Conservation (phyloP, 2,329 filamentous ascomycete genomes). For the Delphinella strobiligena region DNA sequence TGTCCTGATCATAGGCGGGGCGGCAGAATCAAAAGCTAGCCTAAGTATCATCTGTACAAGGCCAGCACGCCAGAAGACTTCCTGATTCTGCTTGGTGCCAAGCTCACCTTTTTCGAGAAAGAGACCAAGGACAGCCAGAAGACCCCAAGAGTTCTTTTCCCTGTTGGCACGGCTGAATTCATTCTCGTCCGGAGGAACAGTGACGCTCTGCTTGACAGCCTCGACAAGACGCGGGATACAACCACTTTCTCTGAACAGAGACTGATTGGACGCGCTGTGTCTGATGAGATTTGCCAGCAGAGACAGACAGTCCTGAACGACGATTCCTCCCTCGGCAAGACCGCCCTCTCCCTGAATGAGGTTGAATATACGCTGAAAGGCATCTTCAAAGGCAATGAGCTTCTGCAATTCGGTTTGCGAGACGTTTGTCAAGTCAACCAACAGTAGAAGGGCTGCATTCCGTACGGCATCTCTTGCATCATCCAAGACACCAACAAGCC, state of each 20-base stretch:
- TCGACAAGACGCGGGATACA: slow-evolving; percentile 41
- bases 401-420: slow-evolving; percentile 85
- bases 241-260: slow-evolving; percentile 82
- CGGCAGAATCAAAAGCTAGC: slow-evolving; percentile 63
- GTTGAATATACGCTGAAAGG: slow-evolving; percentile 74
- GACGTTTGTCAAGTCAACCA: slow-evolving; percentile 71
- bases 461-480: slow-evolving; percentile 77
- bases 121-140: slow-evolving; percentile 73
- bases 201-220: slow-evolving; percentile 41
- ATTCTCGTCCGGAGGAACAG: slow-evolving; percentile 41
- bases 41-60: slow-evolving; percentile 69
- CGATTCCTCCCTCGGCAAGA: slow-evolving; percentile 67
- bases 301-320: slow-evolving; percentile 87
- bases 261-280: slow-evolving; percentile 83
- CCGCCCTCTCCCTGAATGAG: slow-evolving; percentile 76
- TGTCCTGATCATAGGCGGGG: slow-evolving; percentile 66
- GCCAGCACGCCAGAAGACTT: slow-evolving; percentile 72
- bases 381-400: slow-evolving; percentile 87
- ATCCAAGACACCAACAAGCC: slow-evolving; percentile 72
- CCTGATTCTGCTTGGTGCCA: slow-evolving; percentile 72
- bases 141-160: slow-evolving; percentile 87
- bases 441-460: slow-evolving; percentile 74
- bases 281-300: slow-evolving; percentile 79
- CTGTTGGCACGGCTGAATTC: slow-evolving; percentile 62
- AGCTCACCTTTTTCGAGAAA: slow-evolving; percentile 74